Evolutionary conservation across 2,329 filamentous ascomycete species (phyloP), one percentile per base, ranked within the genome.

Genomic region (Aspergillus ruber): DNA sequence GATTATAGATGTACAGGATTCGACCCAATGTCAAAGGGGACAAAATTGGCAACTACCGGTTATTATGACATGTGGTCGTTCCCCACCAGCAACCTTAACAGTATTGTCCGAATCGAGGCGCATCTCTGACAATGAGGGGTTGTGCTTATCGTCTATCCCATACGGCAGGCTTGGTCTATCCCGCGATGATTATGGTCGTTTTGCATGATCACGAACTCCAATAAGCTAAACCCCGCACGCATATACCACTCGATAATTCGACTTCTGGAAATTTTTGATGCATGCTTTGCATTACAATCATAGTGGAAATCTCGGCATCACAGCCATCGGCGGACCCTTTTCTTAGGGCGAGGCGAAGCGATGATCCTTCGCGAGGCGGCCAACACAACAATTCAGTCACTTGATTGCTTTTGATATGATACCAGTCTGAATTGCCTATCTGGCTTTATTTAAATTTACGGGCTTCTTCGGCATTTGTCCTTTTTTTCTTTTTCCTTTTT

Each of bases 361-460:
- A 47, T 48, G 45, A 50, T 50, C 47, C 46, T 46, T 27, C 5
- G 45, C 29, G 17, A 39, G 18, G 36, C 36, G 17, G 15, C 17
- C 17, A 20, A 39, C 36, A 39, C 15, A 8, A 17, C 17, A 10
- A 18, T 21, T 18, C 9, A 9, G n/a, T 39, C 25, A 29, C 25
- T 12, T 29, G 25, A 10, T 29, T 12, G 25, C 25, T 12, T 29
- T 29, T 29, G 25, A 29, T 12, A 29, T 29, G 25, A 29, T 10
- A 29, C 9, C 25, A 29, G 25, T 29, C 10, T 29, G 25, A 29
- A 10, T 29, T 29, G 9, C 10, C 25, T 29, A 10, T 12, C 25
- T 29, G 25, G 12, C 25, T 29, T 29, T 29, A 29, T 29, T 29
- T 29, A 10, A 29, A 3, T 29, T 12, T 12, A 29, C 10, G 25